Percentiles rank a stretch among this genome's conserved stretches.
These are phyloP conservation scores for Kwoniella dendrophila DNA, from an alignment of 768 basidiomycete species.

Conservation along the genomic window DNA sequence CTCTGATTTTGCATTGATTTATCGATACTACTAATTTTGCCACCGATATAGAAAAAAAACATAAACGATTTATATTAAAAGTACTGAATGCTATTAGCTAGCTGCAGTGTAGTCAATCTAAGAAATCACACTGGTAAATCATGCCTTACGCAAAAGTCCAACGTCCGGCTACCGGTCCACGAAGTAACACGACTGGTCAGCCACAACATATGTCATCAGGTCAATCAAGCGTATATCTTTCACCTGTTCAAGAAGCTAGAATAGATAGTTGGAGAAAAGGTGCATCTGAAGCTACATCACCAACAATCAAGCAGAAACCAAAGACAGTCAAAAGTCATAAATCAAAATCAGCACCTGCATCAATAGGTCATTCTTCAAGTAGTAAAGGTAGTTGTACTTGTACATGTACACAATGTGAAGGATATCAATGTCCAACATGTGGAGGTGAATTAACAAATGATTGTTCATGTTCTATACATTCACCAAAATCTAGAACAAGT, in stretches of 20 bases:
- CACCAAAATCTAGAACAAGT: conserved; percentile 8
- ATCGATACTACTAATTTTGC: no score
- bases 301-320: background rate
- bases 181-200: conserved; percentile 7
- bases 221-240: conserved; percentile 14
- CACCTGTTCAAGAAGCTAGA: conserved; percentile 17
- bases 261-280: conserved; percentile 15
- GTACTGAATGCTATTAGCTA: no score
- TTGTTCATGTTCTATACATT: conserved; percentile 10
- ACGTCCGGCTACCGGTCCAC: background rate
- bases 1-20: no score
- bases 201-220: conserved; percentile 6
- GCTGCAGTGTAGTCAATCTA: no score
- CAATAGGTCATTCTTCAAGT: conserved; percentile 5
- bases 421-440: conserved; percentile 7
- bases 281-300: conserved; percentile 2
- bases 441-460: background rate
- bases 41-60: no score
- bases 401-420: conserved; percentile 9
- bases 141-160: background rate
- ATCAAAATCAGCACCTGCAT: conserved; percentile 16
- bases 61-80: no score
- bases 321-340: background rate
- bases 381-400: conserved; percentile 11
- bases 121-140: no score